Evolutionary conservation across 345 rosid genomes (phyloP).

Genomic region (Aquilaria yunnanensis): DNA sequence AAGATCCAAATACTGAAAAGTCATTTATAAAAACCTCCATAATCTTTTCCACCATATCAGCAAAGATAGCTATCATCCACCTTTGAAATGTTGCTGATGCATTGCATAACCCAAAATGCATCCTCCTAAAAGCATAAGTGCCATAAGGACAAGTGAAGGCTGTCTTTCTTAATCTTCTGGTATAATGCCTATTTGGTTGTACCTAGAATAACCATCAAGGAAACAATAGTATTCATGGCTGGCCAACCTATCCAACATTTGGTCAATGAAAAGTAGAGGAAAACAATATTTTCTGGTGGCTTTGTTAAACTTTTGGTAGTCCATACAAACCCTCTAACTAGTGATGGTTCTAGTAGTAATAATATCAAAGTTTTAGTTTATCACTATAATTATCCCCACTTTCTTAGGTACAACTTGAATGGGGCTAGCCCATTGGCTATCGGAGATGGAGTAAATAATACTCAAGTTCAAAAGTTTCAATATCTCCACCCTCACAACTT

Average conservation of each 20-base stretch:
- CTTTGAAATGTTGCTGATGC: background rate
- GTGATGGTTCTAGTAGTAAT: background rate
- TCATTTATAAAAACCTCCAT: background rate
- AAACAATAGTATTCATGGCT: background rate
- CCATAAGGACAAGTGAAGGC: background rate
- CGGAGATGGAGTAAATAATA: background rate
- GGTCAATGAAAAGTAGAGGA: background rate
- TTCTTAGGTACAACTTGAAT: background rate
- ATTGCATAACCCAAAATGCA: background rate
- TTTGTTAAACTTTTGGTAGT: background rate
- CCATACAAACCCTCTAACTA: background rate
- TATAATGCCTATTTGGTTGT: too few relatives aligned
- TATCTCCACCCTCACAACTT: too few relatives aligned
- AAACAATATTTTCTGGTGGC: background rate
- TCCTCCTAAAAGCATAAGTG: too few relatives aligned
- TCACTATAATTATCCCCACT: background rate
- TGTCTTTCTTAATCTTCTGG: background rate
- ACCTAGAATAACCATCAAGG: too few relatives aligned
- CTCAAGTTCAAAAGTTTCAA: background rate
- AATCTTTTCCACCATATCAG: background rate
- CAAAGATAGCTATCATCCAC: background rate
- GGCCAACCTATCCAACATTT: background rate
- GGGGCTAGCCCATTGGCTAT: background rate
- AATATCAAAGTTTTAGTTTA: too few relatives aligned
- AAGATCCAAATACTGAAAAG: background rate